phyloP scores from a whole-genome alignment of 2,329 filamentous ascomycete species.

The Byssochlamys sp. region DNA sequence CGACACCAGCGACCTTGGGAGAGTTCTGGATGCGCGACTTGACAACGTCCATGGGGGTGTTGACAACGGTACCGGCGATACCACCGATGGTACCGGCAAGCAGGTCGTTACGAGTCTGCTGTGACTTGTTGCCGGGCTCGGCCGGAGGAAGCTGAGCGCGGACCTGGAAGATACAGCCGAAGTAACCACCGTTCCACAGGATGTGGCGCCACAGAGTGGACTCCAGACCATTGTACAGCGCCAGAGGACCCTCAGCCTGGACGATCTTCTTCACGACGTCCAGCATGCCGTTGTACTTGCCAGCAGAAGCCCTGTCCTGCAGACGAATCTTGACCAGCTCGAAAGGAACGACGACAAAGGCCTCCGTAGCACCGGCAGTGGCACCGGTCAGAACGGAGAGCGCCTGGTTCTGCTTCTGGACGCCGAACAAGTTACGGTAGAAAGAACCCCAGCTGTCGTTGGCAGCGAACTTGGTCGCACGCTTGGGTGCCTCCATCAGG shows the following conservation, averaged over 20 bases:
- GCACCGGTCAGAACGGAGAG: constrained; percentile 90
- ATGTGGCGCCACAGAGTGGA: constrained; percentile 93
- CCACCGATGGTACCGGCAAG: constrained; percentile 80
- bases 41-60: constrained; percentile 94
- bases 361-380: constrained; percentile 86
- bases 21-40: constrained; percentile 97
- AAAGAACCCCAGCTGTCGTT: constrained; percentile 97
- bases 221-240: constrained; percentile 93
- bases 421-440: constrained; percentile 78
- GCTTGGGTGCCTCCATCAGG: constrained; percentile 93
- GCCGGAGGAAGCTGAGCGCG: constrained; percentile 70
- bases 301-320: constrained; percentile 86
- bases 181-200: constrained; percentile 91
- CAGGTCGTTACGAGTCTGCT: constrained; percentile 78
- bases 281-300: constrained; percentile 52
- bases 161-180: constrained; percentile 97
- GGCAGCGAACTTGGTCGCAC: constrained; percentile 95
- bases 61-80: constrained; percentile 80
- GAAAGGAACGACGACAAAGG: constrained; percentile 95
- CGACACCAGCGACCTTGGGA: constrained; percentile 65
- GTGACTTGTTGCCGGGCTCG: constrained; percentile 59
- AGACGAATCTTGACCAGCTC: constrained; percentile 97
- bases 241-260: constrained; percentile 69
- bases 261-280: constrained; percentile 58
- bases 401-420: constrained; percentile 78